Evolutionary conservation across 129 eudicot species (phyloP).

Genomic region (Chrysanthemum makinoi): DNA sequence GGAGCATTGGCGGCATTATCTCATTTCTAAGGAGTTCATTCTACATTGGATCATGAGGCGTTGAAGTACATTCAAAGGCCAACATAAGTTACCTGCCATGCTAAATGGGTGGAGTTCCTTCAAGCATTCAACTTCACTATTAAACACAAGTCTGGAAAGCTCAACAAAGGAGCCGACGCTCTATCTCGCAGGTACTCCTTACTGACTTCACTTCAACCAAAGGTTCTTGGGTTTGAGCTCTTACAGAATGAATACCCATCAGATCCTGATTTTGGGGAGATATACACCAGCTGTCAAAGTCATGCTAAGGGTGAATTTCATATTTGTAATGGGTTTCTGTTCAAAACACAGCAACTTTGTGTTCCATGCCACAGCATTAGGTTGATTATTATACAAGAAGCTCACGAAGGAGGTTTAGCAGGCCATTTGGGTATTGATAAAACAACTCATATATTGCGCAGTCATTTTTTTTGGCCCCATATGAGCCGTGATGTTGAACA

Average conservation of each 20-base stretch:
- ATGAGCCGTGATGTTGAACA: neutral
- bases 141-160: neutral
- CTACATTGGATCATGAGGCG: conserved; percentile 1
- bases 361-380: neutral
- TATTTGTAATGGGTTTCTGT: neutral
- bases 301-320: neutral
- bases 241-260: neutral
- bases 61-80: no score
- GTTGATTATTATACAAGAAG: neutral
- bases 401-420: no score
- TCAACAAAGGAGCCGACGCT: neutral
- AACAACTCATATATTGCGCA: no score
- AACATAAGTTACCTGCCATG: no score
- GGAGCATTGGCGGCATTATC: neutral
- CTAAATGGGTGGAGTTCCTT: no score
- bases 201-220: neutral
- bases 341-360: neutral
- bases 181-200: neutral
- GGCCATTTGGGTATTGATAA: no score
- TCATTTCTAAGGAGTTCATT: neutral
- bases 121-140: no score
- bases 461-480: neutral
- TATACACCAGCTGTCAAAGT: neutral
- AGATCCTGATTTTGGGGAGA: neutral
- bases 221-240: neutral